Evolutionary conservation across 192 early-diverging fungal genomes (phyloP), one percentile per base, ranked within the genome.

Genomic region (Entomortierella beljakovae): DNA sequence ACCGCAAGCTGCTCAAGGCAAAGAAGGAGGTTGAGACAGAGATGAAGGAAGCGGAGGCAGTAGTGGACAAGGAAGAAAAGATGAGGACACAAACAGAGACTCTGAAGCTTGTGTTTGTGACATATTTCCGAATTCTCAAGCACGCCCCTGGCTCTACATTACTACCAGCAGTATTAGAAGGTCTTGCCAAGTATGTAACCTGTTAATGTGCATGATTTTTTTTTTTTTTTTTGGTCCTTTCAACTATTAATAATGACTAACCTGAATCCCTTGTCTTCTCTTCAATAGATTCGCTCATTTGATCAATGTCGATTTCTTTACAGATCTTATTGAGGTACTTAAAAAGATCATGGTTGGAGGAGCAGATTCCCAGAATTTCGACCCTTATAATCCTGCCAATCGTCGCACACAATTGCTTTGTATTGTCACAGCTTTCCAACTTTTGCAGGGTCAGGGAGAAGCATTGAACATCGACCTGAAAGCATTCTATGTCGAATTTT

Each of bases 301-400:
- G 38, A 99, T 99, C 81, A 96, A 93, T 68, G 90, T 99, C 26
- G 97, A 99, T 63, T 97, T 97, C 63, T 99, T 97, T 80, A 85
- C 90, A 7, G 97, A 98, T 80, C 81, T 99, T 69, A 80, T 99
- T 49, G 84, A 90, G 26, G 85, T 93, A 23, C 85, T 99, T 28
- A 94, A 94, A 71, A 89, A 88, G 48, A 94, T 98, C 23, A 92
- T 94, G 84, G 79, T 85, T 46, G 84, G 89, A 29, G 88, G 85
- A 82, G 2, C 84, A 70, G 48, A 71, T 72, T 28, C 81, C 46
- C 48, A 86, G 65, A 85, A 91, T 23, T 68, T 82, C 28, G 81
- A 61, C 18, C 56, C 65, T 7, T 81, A 70, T 34, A 70, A 56
- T 13, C 71, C 82, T 23, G 79, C 85, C 50, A 83, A 89, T 56